Evolutionary conservation across 805 yeast species (phyloP).

Genomic region (Cyberlindnera saturnus): DNA sequence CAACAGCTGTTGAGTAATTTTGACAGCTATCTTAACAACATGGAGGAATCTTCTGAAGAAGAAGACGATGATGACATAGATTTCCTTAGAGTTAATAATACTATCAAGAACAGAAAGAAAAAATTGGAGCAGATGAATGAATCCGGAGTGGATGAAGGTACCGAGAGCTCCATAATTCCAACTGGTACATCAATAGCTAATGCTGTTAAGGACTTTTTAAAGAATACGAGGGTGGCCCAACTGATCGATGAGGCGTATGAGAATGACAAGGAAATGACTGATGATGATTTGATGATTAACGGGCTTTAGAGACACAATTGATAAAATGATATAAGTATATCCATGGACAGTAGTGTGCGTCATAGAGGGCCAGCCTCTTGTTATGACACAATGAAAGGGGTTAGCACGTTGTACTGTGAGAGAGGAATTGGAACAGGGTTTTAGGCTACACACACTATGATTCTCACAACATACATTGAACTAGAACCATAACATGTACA

Average conservation of each 20-base stretch:
- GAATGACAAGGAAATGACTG: constrained; percentile 6
- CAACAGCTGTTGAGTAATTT: constrained; percentile 24
- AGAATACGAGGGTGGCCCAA: constrained; percentile 3
- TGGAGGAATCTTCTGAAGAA: constrained; percentile 17
- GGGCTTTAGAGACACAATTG: constrained; percentile 7
- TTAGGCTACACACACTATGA: neutral
- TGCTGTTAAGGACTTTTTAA: constrained; percentile 15
- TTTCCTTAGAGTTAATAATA: constrained; percentile 18
- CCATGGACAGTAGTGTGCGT: no score
- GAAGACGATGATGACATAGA: constrained; percentile 21
- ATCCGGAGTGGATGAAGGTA: constrained; percentile 5
- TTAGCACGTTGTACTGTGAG: neutral
- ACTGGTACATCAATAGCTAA: constrained; percentile 12
- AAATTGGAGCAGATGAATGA: constrained; percentile 7
- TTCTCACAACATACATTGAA: neutral
- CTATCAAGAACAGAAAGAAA: constrained; percentile 5
- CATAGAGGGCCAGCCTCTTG: neutral
- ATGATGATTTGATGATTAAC: constrained; percentile 11
- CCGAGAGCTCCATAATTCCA: neutral
- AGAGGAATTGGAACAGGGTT: neutral
- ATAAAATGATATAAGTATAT: no score
- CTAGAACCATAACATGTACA: neutral
- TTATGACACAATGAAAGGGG: no score
- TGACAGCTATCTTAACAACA: constrained; percentile 21
- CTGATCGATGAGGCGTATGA: constrained; percentile 5